Percentiles rank a stretch among this genome's conserved stretches.
Conservation (phyloP, 257 asterid genomes). For the Mitragyna speciosa region DNA sequence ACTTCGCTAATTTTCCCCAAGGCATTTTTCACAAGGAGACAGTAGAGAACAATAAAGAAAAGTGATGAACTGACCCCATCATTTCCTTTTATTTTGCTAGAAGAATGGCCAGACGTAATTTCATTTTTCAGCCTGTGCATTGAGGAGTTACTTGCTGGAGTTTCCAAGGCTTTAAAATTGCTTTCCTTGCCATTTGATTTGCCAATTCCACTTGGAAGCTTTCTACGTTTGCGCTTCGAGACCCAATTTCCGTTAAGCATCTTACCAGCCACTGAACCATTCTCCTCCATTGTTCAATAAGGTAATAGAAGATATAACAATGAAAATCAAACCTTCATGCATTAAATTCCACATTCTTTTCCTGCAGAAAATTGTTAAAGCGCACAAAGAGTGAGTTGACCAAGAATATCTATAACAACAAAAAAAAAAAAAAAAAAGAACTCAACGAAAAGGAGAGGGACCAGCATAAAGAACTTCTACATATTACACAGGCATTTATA, state of each 20-base stretch:
- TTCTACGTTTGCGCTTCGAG: slow-evolving; percentile 67
- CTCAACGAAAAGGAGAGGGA: not conserved
- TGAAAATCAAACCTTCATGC: not conserved
- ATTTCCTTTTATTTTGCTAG: slow-evolving; percentile 73
- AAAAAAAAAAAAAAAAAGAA: too few species aligned
- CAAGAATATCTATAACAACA: not conserved
- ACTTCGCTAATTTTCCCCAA: slow-evolving; percentile 5
- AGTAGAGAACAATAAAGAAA: slow-evolving; percentile 9
- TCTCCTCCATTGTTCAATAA: slow-evolving; percentile 51
- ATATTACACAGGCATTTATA: not conserved
- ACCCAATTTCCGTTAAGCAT: slow-evolving; percentile 67
- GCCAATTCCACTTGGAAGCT: slow-evolving; percentile 51
- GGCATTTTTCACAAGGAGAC: not conserved
- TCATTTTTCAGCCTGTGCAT: slow-evolving; percentile 40
- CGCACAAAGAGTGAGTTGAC: not conserved
- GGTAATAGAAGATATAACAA: slow-evolving; percentile 7
- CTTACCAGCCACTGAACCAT: slow-evolving; percentile 44
- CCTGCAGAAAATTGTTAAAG: not conserved
- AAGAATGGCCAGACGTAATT: slow-evolving; percentile 32
- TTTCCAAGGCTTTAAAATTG: slow-evolving; percentile 39
- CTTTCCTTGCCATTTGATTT: slow-evolving; percentile 41
- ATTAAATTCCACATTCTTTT: slow-evolving; percentile 7
- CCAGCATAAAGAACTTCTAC: not conserved
- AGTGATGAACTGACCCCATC: slow-evolving; percentile 63
- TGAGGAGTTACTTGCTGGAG: slow-evolving; percentile 36